A percentile compares a stretch with the other conserved stretches of the same genome.
These are phyloP conservation scores for Ustilago vetiveriae DNA, from an alignment of 1,284 basidiomycete species.

Conservation along the genomic window DNA sequence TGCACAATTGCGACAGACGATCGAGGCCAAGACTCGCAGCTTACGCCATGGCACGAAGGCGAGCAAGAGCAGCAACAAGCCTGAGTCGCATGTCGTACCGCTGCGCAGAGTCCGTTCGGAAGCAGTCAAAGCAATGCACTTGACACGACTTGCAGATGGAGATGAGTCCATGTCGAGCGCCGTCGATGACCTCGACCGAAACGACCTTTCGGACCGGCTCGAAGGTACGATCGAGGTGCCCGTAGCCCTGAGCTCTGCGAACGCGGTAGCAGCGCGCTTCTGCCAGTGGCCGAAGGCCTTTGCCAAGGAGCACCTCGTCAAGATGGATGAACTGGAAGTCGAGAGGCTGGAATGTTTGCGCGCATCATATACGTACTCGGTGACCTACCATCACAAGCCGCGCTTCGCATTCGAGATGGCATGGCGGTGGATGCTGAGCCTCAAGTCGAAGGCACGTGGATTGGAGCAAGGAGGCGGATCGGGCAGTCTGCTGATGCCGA, in stretches of 20 bases:
- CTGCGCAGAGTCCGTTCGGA: slow-evolving; percentile 30
- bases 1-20: not conserved
- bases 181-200: slow-evolving; percentile 16
- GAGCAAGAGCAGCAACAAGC: not conserved
- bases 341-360: slow-evolving; percentile 19
- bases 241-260: slow-evolving; percentile 11
- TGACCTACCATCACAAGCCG: slow-evolving; percentile 17
- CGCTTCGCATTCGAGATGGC: slow-evolving; percentile 42
- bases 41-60: not conserved
- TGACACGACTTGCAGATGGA: not conserved
- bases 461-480: slow-evolving; percentile 2
- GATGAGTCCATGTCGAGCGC: not conserved
- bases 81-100: slow-evolving; percentile 3
- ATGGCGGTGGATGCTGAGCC: slow-evolving; percentile 26
- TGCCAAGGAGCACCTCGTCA: slow-evolving; percentile 9
- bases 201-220: slow-evolving; percentile 3
- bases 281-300: slow-evolving; percentile 29
- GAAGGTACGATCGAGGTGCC: slow-evolving; percentile 29
- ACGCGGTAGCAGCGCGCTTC: slow-evolving; percentile 30
- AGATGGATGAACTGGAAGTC: slow-evolving; percentile 16
- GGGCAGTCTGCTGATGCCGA: slow-evolving; percentile 22
- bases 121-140: not conserved
- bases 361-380: slow-evolving; percentile 36
- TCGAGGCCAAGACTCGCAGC: slow-evolving; percentile 7
- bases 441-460: slow-evolving; percentile 26